These are phyloP conservation scores for Posidonia oceanica DNA, from an alignment of 116 monocot genomes.

Conservation along the genomic window DNA sequence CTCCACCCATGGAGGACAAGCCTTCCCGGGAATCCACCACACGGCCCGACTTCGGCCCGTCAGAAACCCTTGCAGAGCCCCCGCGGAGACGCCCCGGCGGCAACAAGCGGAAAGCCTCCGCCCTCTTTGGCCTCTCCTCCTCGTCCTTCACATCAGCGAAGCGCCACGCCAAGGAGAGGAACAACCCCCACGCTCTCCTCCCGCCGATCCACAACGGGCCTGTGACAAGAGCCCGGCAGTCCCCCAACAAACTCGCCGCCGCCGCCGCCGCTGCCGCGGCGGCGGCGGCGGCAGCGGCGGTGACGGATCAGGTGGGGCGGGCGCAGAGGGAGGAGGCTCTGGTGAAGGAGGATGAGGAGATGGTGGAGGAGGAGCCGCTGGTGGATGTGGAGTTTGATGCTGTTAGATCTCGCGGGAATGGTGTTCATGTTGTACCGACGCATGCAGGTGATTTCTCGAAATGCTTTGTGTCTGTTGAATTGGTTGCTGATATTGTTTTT, in stretches of 20 bases:
- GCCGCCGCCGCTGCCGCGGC: conserved; percentile 12
- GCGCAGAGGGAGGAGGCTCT: conserved; percentile 13
- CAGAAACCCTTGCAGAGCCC: conserved; percentile 12
- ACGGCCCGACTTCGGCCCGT: background rate
- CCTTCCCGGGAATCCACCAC: background rate
- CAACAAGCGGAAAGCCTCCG: conserved; percentile 38
- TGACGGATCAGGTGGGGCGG: conserved; percentile 1
- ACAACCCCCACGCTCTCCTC: conserved; percentile 20
- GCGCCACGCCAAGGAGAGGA: conserved; percentile 63
- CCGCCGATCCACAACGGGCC: conserved; percentile 55
- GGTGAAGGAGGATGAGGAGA: conserved; percentile 28
- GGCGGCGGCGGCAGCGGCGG: conserved; percentile 1
- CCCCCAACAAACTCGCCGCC: conserved; percentile 45
- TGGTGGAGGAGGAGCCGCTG: conserved; percentile 15
- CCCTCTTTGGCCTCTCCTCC: conserved; percentile 1
- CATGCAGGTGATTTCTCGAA: conserved; percentile 49
- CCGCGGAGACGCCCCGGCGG: conserved; percentile 35
- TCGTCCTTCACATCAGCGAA: conserved; percentile 40
- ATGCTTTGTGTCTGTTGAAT: background rate
- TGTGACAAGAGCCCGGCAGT: conserved; percentile 66
- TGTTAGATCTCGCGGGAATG: conserved; percentile 45
- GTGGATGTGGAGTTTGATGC: conserved; percentile 80
- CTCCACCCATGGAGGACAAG: background rate
- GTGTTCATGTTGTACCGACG: conserved; percentile 72
- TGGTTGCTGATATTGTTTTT: background rate